Evolutionary conservation across 805 yeast species (phyloP), one percentile per base, ranked within the genome.

Genomic region (Ogataea pini): DNA sequence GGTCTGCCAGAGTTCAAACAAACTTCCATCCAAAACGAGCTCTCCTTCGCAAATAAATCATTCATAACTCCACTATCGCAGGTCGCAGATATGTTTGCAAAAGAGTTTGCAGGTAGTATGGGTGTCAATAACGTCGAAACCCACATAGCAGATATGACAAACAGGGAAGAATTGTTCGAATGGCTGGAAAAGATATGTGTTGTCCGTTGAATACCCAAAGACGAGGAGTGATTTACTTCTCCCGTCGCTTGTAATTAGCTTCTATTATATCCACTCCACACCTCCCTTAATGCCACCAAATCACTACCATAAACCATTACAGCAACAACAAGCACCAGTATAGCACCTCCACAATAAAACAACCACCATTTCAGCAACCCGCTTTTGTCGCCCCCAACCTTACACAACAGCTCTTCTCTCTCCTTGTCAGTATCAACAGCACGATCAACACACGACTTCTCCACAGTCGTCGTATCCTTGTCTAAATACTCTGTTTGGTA

Each of bases 1-100:
- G 98, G 98, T 1, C 71, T 91, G 28, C 80, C 85, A 0, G 80
- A 77, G 6, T 76, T 77, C 36, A 56, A 57, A n/a, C 85, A 86
- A 22, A 80, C 86, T 0, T 76, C 82, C 4, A 71, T 86, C 27
- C 47, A 62, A 3, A 63, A 68, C 16, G 64, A 61, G 55, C 37
- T 53, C 39, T 50, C 40, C 4, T 31, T 38, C 4, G 31, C 31
- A 7, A 41, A 41, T 1, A 34, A 46, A 19, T 64, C 61, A 3
- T 63, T 61, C 6, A 20, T 24, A 12, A 31, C 33, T 6, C 40
- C 47, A 7, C 24, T 58, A 52, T 57, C 16, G 48, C 69, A 68
- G 3, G 75, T 82, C 10, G 75, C 79, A 1, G 56, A 63, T 6
- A 53, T 63, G 14, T 75, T 83, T 52, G 79, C 72, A 1, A 60